Evolutionary conservation across 345 rosid species (phyloP).

Genomic region (Pistacia integerrima): DNA sequence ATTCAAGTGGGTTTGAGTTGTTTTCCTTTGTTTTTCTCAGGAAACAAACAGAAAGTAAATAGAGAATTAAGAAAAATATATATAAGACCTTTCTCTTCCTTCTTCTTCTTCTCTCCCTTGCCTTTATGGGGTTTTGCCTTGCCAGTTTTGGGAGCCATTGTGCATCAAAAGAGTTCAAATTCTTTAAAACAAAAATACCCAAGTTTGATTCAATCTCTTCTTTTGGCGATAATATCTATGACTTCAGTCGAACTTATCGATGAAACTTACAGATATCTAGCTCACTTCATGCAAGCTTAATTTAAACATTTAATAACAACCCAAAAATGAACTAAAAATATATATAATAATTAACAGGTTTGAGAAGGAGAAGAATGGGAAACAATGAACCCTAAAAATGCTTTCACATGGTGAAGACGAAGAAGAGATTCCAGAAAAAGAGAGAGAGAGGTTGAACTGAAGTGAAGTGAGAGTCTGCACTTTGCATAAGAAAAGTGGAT

Average conservation of each 20-base stretch:
- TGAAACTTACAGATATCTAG: background rate
- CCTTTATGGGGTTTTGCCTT: slow-evolving; percentile 72
- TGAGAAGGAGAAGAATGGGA: background rate
- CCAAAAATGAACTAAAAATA: background rate
- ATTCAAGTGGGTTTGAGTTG: background rate
- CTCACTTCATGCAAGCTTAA: slow-evolving; percentile 12
- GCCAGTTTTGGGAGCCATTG: slow-evolving; percentile 90
- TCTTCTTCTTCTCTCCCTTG: slow-evolving; percentile 86
- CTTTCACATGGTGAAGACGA: slow-evolving; percentile 5
- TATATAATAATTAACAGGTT: background rate
- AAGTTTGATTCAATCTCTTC: background rate
- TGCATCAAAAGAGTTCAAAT: slow-evolving; percentile 15
- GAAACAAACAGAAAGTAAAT: background rate
- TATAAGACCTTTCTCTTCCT: slow-evolving; percentile 77
- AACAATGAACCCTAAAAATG: background rate
- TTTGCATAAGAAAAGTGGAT: slow-evolving; percentile 1
- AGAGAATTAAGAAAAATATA: background rate
- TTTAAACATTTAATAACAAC: no score
- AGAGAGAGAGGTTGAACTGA: background rate
- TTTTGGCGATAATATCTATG: slow-evolving; percentile 22
- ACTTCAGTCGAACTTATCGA: slow-evolving; percentile 32
- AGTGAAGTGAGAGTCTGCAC: background rate
- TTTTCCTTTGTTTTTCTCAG: background rate
- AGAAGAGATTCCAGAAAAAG: no score
- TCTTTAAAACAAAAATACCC: background rate